Evolutionary conservation across 2,329 filamentous ascomycete species (phyloP), one percentile per base, ranked within the genome.

Genomic region (Aspergillus eucalypticola): DNA sequence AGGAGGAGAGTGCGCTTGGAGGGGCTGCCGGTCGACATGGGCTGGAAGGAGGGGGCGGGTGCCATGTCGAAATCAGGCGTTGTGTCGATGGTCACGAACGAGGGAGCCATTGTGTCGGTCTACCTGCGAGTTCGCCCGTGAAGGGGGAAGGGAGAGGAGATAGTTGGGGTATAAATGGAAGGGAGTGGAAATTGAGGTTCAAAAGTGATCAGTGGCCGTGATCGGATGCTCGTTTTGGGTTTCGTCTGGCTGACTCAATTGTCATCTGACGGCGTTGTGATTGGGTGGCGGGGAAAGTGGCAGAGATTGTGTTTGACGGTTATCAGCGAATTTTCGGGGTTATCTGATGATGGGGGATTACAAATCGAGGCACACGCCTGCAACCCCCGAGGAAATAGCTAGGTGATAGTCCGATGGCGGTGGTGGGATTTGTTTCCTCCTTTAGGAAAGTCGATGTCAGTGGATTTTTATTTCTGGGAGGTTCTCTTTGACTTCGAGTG

Each of bases 1-100:
- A 98, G 88, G 42, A 96, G 87, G 64, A 96, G 88, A 32, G 89
- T 94, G 76, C 88, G 86, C 48, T 68, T 72, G 64, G 60, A 46
- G 38, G 70, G 65, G 62, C 32, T 35, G 32, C 66, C 64, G 42
- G 69, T 23, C 3, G 59, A 53, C 49, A 57, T 59, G 61, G 44
- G 72, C 66, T 17, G 75, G 64, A 27, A 76, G 55, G 54, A 71
- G 56, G 54, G 70, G 62, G 67, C 75, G 71, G 67, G 77, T 15
- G 59, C 35, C 59, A 63, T 50, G 42, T 63, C 75, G 74, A 86
- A 82, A 73, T 87, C 85, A 69, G 81, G 78, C 64, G 81, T 81
- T 42, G 79, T 79, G 71, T 87, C 85, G 75, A 86, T 79, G 69
- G 81, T 82, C 23, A 63, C 61, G 27, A 63, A 57, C 15, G 61